These are phyloP conservation scores for Mycosarcoma maydis DNA, from an alignment of 1,284 basidiomycete species.

Conservation along the genomic window DNA sequence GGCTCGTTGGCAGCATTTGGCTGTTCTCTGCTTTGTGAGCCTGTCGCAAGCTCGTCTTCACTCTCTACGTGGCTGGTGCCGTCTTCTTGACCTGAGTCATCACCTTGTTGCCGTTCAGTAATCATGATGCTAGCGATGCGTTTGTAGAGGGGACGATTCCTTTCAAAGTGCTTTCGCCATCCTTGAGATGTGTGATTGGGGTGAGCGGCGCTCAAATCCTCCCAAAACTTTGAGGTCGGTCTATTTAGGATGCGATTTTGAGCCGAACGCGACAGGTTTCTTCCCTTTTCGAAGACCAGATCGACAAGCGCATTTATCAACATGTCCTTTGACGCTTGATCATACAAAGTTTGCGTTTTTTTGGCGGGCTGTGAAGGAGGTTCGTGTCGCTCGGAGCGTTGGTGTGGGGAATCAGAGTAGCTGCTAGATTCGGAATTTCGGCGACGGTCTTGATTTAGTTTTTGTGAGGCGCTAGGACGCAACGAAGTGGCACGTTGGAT, in stretches of 20 bases:
- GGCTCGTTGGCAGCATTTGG: neutral
- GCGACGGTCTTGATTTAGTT: neutral
- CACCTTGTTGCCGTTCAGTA: slow-evolving; percentile 4
- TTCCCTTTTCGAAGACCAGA: slow-evolving; percentile 4
- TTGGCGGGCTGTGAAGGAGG: neutral
- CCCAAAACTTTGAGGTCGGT: too few species aligned
- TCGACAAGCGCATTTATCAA: slow-evolving; percentile 8
- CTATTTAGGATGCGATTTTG: slow-evolving; percentile 12
- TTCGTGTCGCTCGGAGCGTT: too few species aligned
- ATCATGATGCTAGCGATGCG: slow-evolving; percentile 10
- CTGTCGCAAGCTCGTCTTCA: neutral
- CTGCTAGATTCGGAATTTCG: neutral
- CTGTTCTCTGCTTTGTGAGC: neutral
- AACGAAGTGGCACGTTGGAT: neutral
- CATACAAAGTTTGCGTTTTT: too few species aligned
- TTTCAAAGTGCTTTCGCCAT: slow-evolving; percentile 42
- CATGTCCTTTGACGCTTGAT: slow-evolving; percentile 12
- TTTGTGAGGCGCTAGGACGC: slow-evolving; percentile 5
- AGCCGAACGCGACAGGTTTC: neutral
- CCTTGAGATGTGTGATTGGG: too few species aligned
- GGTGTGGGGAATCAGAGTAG: slow-evolving; percentile 13
- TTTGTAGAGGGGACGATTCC: slow-evolving; percentile 27
- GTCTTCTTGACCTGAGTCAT: neutral
- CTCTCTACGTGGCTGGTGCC: neutral
- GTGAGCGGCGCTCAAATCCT: too few species aligned